A percentile compares a stretch with the other conserved stretches of the same genome.
These are phyloP conservation scores for Sporobolomyces pararoseus DNA, from an alignment of 768 basidiomycete species.

Conservation along the genomic window DNA sequence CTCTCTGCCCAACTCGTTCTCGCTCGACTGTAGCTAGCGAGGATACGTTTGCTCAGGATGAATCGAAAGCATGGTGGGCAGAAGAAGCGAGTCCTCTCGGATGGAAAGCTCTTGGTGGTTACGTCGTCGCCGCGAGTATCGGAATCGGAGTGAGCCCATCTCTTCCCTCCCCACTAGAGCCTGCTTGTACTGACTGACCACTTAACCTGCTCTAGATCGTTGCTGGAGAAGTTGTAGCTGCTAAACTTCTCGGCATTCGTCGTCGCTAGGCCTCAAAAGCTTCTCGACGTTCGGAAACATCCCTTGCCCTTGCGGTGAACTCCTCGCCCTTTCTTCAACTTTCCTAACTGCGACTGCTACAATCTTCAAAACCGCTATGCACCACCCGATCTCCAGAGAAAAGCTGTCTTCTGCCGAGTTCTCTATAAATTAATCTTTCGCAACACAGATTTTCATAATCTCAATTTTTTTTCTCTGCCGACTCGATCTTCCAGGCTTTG, in stretches of 20 bases:
- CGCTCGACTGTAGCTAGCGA: not conserved
- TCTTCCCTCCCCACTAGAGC: not conserved
- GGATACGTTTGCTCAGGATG: not conserved
- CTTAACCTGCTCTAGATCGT: conserved; percentile 26
- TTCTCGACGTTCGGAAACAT: too few relatives aligned
- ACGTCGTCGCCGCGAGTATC: conserved; percentile 30
- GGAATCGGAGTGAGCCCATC: conserved; percentile 32
- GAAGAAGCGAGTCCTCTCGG: not conserved
- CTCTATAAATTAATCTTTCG: too few relatives aligned
- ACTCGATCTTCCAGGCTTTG: too few relatives aligned
- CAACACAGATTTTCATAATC: too few relatives aligned
- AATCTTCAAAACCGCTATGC: too few relatives aligned
- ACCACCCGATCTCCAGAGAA: too few relatives aligned
- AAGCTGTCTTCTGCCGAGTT: too few relatives aligned
- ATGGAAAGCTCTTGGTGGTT: conserved; percentile 28
- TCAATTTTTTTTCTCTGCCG: too few relatives aligned
- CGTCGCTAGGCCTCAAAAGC: not conserved
- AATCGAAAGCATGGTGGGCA: not conserved
- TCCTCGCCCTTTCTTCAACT: too few relatives aligned
- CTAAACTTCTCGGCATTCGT: conserved; percentile 21
- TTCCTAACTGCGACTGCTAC: too few relatives aligned
- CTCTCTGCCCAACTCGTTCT: conserved; percentile 4
- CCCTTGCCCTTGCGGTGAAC: too few relatives aligned
- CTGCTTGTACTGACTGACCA: not conserved
- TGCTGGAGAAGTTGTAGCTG: conserved; percentile 33